Base-by-base conservation (phyloP, 192 early-diverging fungal species). In the Kappamyces sp. region DNA sequence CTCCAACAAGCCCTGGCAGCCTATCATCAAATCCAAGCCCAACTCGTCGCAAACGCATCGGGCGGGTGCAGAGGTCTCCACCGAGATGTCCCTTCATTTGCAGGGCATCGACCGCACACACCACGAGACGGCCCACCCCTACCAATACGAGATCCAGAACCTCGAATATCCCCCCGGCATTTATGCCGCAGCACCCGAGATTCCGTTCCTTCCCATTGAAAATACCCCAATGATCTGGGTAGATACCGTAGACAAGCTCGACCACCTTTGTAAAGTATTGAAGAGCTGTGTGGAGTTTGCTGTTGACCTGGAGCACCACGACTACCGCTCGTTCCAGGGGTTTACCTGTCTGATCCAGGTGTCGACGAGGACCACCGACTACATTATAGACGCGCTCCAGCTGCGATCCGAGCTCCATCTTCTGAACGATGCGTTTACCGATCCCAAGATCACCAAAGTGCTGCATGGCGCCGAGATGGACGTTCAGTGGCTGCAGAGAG, bases 381-480 rank as follows among this genome's bases (percentile, higher is more conserved):
- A 78, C 67, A 71, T 98, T 31, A 72, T 99, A 12, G 97, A 99
- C 63, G 84, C 94, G 4, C 66, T 99, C 2, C 84, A 79, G 36
- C 69, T 99, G 31, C 80, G 97, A 37, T 61, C 75, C 32, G 69
- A 79, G 3, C 55, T 97, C 47, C 82, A 83, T 54, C 47, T 74
- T 9, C 70, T 99, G n/a, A 99, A 99, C 72, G 65, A 78, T 3
- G 72, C 81, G 5, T 94, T 97, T 44, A 86, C 94, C 0, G 83
- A 99, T 66, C 94, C 97, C 8, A 69, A 71, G 4, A 86, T 88
- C 35, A 73, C 92, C 69, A 99, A 99, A 68, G 87, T 71, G 23
- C 76, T 99, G 37, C 97, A 99, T 65, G 97, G 97, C 67, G 94
- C 97, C n/a, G 90, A 94, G 15, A 82, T 70, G 69, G 97, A 99